Evolutionary conservation across 2,329 filamentous ascomycete genomes (phyloP), one percentile per base, ranked within the genome.

Genomic region (Chaetomiaceae sp.): DNA sequence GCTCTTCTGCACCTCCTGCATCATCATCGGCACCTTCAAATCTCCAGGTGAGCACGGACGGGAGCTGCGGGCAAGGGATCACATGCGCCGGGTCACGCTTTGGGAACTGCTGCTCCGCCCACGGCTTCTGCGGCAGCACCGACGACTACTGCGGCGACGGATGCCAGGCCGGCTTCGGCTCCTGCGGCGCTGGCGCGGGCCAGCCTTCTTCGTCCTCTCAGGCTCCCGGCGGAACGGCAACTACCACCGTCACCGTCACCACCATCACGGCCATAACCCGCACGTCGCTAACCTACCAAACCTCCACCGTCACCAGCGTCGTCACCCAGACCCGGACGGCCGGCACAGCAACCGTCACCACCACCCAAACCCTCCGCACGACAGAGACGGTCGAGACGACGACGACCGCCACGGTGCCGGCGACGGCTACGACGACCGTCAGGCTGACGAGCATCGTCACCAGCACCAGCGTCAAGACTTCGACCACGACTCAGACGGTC

Each of bases 361-460:
- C 37, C 22, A 44, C 51, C 4, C 27, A 38, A 15, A 55, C 49
- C 37, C 42, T 53, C 22, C 45, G 46, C 6, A 27, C 25, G 9
- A 27, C 45, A 1, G 15, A 27, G 4, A 47, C 43, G 5, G 43
- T 23, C 31, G 12, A 7, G 23, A 50, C 43, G n/a, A 56, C 56
- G 23, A 50, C 43, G n/a, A 56, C 56, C 11, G 39, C 47, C 29
- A 60, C 56, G 3, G 27, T 52, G 8, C 57, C 58, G 5, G 25
- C 46, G 20, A 61, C 59, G 19, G 29, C 38, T 12, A 58, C 55
- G 2, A 31, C 44, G n/a, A 51, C 82, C 1, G 88, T 91, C 47
- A 91, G 88, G 72, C 94, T 88, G 61, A 89, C 83, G 27, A 95
- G 82, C 0, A 88, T 90, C 94, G 7, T 87, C 52, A 47, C 43